Evolutionary conservation across 371 early-diverging fungal genomes (phyloP), one percentile per base, ranked within the genome.

Genomic region (Amoeboradix gromovi): DNA sequence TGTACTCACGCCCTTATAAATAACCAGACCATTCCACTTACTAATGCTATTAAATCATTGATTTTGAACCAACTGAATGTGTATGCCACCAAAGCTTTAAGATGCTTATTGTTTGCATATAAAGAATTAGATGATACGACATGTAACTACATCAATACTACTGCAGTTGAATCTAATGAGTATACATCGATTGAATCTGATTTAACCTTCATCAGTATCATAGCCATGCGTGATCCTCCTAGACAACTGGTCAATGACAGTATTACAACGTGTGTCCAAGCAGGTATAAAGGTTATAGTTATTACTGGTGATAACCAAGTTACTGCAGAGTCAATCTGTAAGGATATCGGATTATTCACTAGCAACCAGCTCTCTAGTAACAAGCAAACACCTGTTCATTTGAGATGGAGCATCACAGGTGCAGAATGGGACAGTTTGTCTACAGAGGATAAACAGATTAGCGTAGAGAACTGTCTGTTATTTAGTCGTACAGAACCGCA

Each of bases 201-300:
- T 17, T 29, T 68, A 85, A 86, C 86, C 12, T 93, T 97, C 78
- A 78, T 94, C 48, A 96, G 96, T 29, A 75, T 95, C 28, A 86
- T 88, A 65, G 94, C 85, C 72, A 92, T 98, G 92, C 79, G 86
- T 77, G 98, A 98, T 75, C 97, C 95, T 69, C 98, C 97, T 66
- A 83, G 98, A 28, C 85, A 89, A n/a, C 93, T 94, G 74, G 92
- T 94, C 27, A 77, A 79, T 70, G 84, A 77, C 17, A 83, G 91
- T 16, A 90, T 97, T 72, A 77, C 74, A 68, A 83, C 84, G 71
- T 95, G 94, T 78, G 77, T 82, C 69, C 82, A 83, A 31, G 97
- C 96, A 30, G 96, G 96, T 69, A 93, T 98, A 72, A 85, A 92
- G 66, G 92, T 98, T 30, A 88, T 94, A 73, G 89, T 97, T n/a